Evolutionary conservation across 2,329 filamentous ascomycete genomes (phyloP).

Genomic region (Emergomyces africanus): DNA sequence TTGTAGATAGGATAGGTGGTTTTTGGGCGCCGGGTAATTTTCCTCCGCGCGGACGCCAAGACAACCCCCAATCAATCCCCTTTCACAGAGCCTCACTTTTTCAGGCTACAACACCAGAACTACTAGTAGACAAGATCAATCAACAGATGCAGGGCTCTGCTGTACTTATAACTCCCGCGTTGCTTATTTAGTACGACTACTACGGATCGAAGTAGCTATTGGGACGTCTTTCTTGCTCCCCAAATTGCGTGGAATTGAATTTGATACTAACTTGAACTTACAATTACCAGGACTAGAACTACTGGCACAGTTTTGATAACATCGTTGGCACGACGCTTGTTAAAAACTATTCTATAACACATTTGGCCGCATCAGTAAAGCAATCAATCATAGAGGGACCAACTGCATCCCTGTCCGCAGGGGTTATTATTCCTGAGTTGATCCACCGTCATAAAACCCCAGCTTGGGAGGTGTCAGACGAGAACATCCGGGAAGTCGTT

Average conservation of each 20-base stretch:
- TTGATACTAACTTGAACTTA: too few relatives aligned
- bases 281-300: neutral
- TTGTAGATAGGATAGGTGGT: too few relatives aligned
- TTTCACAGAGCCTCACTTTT: neutral
- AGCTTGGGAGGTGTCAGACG: neutral
- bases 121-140: too few relatives aligned
- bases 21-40: neutral
- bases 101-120: neutral
- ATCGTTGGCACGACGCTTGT: neutral
- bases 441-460: neutral
- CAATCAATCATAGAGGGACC: neutral
- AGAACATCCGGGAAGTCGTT: neutral
- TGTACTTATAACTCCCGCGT: too few relatives aligned
- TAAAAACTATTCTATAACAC: neutral
- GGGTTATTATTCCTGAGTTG: neutral
- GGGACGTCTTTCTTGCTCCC: neutral
- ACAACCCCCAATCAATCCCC: neutral
- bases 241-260: neutral
- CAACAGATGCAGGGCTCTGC: too few relatives aligned
- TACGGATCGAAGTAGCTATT: neutral
- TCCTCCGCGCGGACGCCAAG: neutral
- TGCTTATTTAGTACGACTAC: neutral
- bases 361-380: neutral
- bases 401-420: neutral
- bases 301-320: neutral